Evolutionary conservation across 2,329 filamentous ascomycete species (phyloP), one percentile per base, ranked within the genome.

Genomic region (Claviceps arundinis): DNA sequence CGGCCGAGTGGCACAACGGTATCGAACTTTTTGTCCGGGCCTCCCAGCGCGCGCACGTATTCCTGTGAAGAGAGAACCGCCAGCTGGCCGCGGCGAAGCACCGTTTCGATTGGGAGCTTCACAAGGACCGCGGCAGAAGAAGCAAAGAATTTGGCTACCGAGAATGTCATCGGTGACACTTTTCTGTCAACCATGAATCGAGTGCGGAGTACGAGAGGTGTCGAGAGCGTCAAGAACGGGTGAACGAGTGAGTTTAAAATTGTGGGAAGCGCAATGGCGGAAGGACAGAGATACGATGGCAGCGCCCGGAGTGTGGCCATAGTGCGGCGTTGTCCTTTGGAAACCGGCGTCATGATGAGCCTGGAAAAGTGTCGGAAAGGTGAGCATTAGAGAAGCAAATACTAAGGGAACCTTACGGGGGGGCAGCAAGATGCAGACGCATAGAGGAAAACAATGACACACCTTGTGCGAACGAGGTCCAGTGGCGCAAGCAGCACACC

Each of bases 81-180:
- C 54, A 93, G 84, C 67, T 98, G 93, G 5, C 88, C 91, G 54
- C 93, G 81, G 47, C 93, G 84, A 7, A 97, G 77, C 16, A 95
- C 86, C 0, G 91, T 97, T 69, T 98, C 93, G 4, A 97, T 74
- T 0, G 93, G 93, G 13, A 97, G 80, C 62, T 91, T 90, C 58
- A 95, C 68, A 60, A 93, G 86, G 37, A 97, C 78, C 48, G 95
- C 90, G 2, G 82, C 75, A 0, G 84, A 82, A 2, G 87, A 89
- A 14, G 87, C 82, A 58, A 87, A 74, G 68, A 97, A 95, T 50
- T 87, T 87, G 62, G 82, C 81, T 46, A 95, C 65, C 19, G 85
- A 88, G 73, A 94, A 97, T 14, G 86, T 79, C 44, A 82, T 82
- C 0, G 93, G 90, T 5, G 88, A 89, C 34, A 85, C 71, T 52